These are phyloP conservation scores for Ceratocystis colombiana DNA, from an alignment of 2,329 filamentous ascomycete genomes.

Conservation along the genomic window DNA sequence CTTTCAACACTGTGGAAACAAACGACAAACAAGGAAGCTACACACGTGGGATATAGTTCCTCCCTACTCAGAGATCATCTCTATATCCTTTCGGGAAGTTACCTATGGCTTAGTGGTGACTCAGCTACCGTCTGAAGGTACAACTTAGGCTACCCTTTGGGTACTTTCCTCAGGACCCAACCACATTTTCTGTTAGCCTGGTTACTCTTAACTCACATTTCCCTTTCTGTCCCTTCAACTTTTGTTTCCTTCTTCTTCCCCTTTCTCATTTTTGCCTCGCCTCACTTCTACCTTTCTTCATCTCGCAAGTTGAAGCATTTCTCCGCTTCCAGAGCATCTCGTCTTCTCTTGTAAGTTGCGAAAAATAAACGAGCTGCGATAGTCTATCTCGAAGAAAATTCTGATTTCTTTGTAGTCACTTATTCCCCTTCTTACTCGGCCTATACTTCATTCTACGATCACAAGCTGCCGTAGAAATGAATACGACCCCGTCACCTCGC, in stretches of 20 bases:
- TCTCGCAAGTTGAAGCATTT: not conserved
- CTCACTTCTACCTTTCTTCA: not conserved
- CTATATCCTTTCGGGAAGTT: too few relatives aligned
- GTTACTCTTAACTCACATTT: not conserved
- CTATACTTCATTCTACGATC: not conserved
- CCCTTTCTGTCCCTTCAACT: not conserved
- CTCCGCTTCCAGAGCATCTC: not conserved
- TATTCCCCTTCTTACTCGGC: not conserved
- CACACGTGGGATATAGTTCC: too few relatives aligned
- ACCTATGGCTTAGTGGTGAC: not conserved
- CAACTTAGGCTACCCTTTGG: too few relatives aligned
- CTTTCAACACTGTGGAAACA: not conserved
- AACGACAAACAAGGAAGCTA: not conserved
- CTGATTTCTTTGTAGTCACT: not conserved
- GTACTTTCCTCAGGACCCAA: not conserved
- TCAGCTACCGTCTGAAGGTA: not conserved
- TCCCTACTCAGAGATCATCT: too few relatives aligned
- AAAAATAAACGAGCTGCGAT: too few relatives aligned
- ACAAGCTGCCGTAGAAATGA: conserved; percentile 20
- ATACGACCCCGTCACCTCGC: conserved; percentile 33
- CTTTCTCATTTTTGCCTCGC: not conserved
- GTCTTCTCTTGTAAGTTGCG: not conserved
- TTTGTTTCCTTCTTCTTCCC: not conserved
- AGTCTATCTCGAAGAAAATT: too few relatives aligned
- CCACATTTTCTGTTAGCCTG: not conserved